These are phyloP conservation scores for Botrytis tulipae DNA, from an alignment of 2,329 filamentous ascomycete species.

Conservation along the genomic window DNA sequence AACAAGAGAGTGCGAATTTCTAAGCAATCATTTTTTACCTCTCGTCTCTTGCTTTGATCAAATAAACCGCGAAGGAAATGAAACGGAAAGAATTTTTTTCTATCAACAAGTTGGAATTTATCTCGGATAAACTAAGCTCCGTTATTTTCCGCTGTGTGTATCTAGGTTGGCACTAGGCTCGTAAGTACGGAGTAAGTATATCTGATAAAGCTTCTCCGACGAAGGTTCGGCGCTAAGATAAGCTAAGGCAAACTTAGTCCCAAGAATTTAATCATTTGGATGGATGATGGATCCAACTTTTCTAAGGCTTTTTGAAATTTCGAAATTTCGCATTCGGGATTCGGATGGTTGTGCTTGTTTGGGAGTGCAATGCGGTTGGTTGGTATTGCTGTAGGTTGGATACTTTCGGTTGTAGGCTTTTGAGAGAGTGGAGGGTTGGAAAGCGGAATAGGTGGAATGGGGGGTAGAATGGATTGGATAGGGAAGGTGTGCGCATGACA, in stretches of 20 bases:
- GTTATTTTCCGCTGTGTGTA: not conserved
- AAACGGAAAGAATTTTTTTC: not conserved
- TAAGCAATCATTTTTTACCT: not conserved
- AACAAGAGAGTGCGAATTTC: not conserved
- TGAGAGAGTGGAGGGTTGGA: not conserved
- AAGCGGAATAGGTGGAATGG: not conserved
- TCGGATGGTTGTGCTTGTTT: not conserved
- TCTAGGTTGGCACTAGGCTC: too few relatives aligned
- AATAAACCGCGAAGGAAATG: not conserved
- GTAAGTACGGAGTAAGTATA: not conserved
- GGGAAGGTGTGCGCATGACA: not conserved
- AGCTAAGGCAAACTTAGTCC: not conserved
- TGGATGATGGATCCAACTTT: not conserved
- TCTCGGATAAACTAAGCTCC: not conserved
- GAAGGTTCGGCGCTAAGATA: not conserved
- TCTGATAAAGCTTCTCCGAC: not conserved
- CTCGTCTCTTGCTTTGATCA: not conserved
- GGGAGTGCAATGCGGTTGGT: not conserved
- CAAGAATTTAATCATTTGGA: too few relatives aligned
- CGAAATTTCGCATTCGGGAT: not conserved
- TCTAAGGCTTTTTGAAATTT: not conserved
- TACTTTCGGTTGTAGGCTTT: not conserved
- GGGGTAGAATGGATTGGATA: not conserved
- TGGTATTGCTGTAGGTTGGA: not conserved
- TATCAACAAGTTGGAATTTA: too few relatives aligned